These are phyloP conservation scores for Calonectria fujianensis DNA, from an alignment of 2,329 filamentous ascomycete genomes.

Conservation along the genomic window DNA sequence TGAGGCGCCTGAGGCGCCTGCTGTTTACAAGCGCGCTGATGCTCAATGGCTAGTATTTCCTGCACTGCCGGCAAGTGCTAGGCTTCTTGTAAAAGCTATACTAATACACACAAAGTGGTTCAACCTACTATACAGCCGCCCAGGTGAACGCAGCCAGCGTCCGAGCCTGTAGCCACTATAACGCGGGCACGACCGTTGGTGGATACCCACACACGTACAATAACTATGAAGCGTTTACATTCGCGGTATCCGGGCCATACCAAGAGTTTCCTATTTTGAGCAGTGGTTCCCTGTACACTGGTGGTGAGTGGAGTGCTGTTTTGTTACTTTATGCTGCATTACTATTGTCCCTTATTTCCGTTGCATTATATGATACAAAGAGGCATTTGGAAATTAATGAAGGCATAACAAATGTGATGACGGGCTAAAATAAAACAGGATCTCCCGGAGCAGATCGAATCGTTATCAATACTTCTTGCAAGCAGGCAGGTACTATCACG, in stretches of 20 bases:
- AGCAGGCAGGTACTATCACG: conserved; percentile 3
- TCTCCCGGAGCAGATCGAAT: conserved; percentile 8
- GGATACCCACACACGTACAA: conserved; percentile 15
- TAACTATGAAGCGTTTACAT: conserved; percentile 16
- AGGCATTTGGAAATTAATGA: not conserved
- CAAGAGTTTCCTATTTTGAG: conserved; percentile 18
- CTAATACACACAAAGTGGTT: not conserved
- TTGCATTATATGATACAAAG: not conserved
- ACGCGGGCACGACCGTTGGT: conserved; percentile 2
- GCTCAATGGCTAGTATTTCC: not conserved
- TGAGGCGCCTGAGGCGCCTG: not conserved
- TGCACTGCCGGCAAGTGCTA: not conserved
- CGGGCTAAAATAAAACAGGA: not conserved
- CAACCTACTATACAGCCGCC: not conserved
- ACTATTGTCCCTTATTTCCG: too few relatives aligned
- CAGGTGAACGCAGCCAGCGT: conserved; percentile 16
- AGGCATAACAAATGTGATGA: not conserved
- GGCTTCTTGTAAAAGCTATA: not conserved
- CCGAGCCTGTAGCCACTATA: conserved; percentile 7
- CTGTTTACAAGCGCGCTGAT: conserved; percentile 4
- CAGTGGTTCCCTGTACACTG: conserved; percentile 5
- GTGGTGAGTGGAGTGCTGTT: not conserved
- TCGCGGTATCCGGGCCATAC: not conserved
- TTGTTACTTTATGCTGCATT: not conserved
- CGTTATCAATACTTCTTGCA: conserved; percentile 19